Evolutionary conservation across 306 rosid species (phyloP), one percentile per base, ranked within the genome.

Genomic region (Lotus japonicus): DNA sequence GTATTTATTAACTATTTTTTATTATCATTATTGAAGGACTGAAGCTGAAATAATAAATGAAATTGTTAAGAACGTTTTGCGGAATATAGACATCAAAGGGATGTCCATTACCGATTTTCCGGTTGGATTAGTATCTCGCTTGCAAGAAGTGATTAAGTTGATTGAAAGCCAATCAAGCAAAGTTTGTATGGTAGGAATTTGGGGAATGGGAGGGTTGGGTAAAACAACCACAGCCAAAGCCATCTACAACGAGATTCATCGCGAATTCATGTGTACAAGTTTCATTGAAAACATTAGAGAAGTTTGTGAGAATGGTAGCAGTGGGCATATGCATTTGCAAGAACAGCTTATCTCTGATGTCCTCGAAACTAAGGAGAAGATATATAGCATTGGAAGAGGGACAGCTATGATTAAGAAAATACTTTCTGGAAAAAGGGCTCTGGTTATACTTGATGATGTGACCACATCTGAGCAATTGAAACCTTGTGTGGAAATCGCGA

Each of bases 281-380:
- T 72, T 60, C 70, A 26, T 75, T 9, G 74, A 53, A 41, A 50
- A 50, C 6, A 58, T 75, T 28, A 75, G 80, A 50, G 57, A 58
- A 46, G 70, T 11, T 11, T 66, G 74, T 31, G 74, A 16, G 14
- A 49, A 5, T 2, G 66, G n/a, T 5, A 36, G 11, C 2, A 9
- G 9, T 7, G 61, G 54, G 68, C 16, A 19, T 4, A 71, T 49
- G 18, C 33, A 33, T 58, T 46, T 58, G 9, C 67, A 70, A 48
- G 5, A 71, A 48, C 67, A 71, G 48, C 68, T 71, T 8, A 41
- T 71, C 35, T 71, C 16, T 0, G 50, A 71, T 35, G 4, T 58
- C 51, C 51, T 33, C 0, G 46, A 58, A 58, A 13, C 50, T n/a
- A 35, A 56, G 31, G 39, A 9, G 17, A 58, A 70, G 11, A 11